Evolutionary conservation across 2,329 filamentous ascomycete genomes (phyloP).

Genomic region (Ophiognomonia clavigignenti-juglandacearum): DNA sequence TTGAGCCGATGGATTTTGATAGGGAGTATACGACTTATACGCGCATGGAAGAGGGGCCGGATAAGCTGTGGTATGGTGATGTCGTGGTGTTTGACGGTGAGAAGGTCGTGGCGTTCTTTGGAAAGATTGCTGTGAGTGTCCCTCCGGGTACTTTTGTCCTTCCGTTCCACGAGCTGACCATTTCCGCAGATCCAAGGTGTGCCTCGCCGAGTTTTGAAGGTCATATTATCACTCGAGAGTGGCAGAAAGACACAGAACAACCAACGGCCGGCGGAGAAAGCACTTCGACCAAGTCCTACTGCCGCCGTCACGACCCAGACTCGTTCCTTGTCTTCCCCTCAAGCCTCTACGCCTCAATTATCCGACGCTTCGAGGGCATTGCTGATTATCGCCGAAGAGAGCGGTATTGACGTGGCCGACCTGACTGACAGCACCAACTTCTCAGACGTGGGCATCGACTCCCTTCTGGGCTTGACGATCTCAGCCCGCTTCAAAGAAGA

Average conservation of each 20-base stretch:
- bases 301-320: too few species aligned
- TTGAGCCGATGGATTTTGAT: slow-evolving; percentile 37
- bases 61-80: slow-evolving; percentile 47
- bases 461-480: slow-evolving; percentile 28
- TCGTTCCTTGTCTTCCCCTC: too few species aligned
- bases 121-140: slow-evolving; percentile 57
- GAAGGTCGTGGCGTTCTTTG: slow-evolving; percentile 38
- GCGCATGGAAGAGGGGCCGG: slow-evolving; percentile 49
- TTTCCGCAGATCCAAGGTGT: slow-evolving; percentile 33
- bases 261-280: too few species aligned
- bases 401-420: neutral
- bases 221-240: slow-evolving; percentile 21
- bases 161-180: neutral
- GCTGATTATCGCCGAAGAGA: slow-evolving; percentile 6
- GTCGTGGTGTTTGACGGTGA: slow-evolving; percentile 51
- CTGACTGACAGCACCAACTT: slow-evolving; percentile 23
- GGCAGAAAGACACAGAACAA: neutral
- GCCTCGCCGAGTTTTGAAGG: slow-evolving; percentile 28
- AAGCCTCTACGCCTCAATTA: too few species aligned
- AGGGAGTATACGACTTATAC: slow-evolving; percentile 53
- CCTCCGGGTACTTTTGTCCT: slow-evolving; percentile 60
- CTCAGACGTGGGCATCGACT: slow-evolving; percentile 29
- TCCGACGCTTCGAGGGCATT: neutral
- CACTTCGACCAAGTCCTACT: too few species aligned
- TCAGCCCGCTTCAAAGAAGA: slow-evolving; percentile 27